These are phyloP conservation scores for Penicillium paxilli DNA, from an alignment of 495 filamentous ascomycete species.

Conservation along the genomic window DNA sequence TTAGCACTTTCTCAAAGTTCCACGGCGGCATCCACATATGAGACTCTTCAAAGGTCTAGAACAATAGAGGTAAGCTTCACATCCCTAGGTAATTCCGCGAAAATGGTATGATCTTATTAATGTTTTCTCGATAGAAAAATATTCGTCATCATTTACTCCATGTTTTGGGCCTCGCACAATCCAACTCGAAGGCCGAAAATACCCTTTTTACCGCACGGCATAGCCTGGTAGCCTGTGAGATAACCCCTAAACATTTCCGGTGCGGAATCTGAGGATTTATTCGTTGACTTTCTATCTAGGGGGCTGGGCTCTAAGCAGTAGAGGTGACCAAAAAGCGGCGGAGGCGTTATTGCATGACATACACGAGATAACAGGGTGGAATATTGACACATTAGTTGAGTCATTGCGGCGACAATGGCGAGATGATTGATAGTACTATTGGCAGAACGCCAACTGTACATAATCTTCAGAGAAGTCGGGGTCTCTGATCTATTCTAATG, in stretches of 20 bases:
- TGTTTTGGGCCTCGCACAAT: constrained; percentile 28
- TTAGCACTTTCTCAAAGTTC: constrained; percentile 20
- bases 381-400: constrained; percentile 23
- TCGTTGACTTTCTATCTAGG: constrained; percentile 11
- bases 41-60: constrained; percentile 24
- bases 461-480: too few species aligned
- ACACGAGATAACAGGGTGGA: constrained; percentile 32
- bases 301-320: constrained; percentile 31
- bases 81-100: too few species aligned
- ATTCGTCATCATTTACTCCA: constrained; percentile 25
- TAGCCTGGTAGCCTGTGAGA: constrained; percentile 30
- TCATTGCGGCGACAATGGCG: constrained; percentile 27
- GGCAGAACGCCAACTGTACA: too few species aligned
- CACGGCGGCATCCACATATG: constrained; percentile 15
- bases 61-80: constrained; percentile 21
- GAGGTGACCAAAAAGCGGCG: constrained; percentile 26
- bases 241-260: background rate
- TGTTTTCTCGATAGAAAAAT: constrained; percentile 22
- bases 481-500: too few species aligned
- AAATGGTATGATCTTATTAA: too few species aligned
- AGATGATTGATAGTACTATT: too few species aligned
- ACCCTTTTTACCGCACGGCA: constrained; percentile 33
- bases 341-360: constrained; percentile 24
- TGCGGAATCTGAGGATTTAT: background rate
- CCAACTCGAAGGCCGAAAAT: constrained; percentile 30